Conservation (phyloP, 257 asterid species). For the Lavandula angustifolia region DNA sequence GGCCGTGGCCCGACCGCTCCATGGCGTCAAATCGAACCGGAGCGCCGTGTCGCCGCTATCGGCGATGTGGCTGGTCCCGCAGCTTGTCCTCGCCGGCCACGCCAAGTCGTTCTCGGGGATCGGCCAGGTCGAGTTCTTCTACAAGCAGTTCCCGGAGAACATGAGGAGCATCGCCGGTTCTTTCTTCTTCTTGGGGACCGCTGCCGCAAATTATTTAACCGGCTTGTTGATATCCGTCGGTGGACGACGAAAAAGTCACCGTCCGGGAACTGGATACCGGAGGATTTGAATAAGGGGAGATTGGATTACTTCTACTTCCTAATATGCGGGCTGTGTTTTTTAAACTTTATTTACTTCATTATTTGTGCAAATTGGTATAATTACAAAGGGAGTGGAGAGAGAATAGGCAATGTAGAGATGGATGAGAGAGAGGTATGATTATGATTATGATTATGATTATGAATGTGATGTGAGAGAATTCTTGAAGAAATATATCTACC, state of each 20-base stretch:
- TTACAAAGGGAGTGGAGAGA: slow-evolving; percentile 62
- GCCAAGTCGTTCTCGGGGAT: slow-evolving; percentile 74
- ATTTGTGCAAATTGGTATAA: slow-evolving; percentile 74
- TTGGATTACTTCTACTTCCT: slow-evolving; percentile 71
- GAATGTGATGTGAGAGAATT: no score
- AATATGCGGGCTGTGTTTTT: slow-evolving; percentile 48
- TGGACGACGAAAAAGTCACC: slow-evolving; percentile 52
- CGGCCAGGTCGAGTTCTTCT: slow-evolving; percentile 81
- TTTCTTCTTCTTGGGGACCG: slow-evolving; percentile 62
- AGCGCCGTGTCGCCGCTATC: slow-evolving; percentile 70
- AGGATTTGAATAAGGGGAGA: slow-evolving; percentile 82
- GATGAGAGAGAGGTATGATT: slow-evolving; percentile 25
- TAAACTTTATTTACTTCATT: slow-evolving; percentile 59
- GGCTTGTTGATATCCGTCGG: slow-evolving; percentile 54
- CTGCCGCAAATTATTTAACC: slow-evolving; percentile 59
- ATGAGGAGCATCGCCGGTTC: slow-evolving; percentile 91
- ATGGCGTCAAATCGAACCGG: slow-evolving; percentile 34
- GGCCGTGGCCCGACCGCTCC: slow-evolving; percentile 39
- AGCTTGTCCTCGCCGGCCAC: slow-evolving; percentile 64
- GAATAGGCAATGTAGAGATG: slow-evolving; percentile 40
- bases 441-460: no score
- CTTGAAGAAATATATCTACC: neutral
- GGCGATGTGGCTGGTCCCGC: slow-evolving; percentile 82
- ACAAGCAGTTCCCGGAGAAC: slow-evolving; percentile 90
- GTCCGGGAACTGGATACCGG: slow-evolving; percentile 84